Conservation (phyloP, 1,284 basidiomycete genomes). For the Papiliotrema laurentii region DNA sequence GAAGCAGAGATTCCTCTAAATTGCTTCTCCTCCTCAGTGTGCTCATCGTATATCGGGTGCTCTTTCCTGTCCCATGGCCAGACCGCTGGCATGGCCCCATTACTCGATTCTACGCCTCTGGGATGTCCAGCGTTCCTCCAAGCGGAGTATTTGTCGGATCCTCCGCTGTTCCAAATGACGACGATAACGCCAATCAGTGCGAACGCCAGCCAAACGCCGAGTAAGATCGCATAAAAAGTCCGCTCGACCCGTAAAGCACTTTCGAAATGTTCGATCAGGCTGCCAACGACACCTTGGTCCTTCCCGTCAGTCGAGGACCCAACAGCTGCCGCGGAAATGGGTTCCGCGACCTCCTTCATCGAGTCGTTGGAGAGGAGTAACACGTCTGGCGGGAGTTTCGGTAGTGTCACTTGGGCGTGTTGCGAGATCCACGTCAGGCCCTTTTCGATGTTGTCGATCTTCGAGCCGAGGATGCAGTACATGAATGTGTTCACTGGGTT, state of each 20-base stretch:
- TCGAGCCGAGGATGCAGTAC: constrained; percentile 81
- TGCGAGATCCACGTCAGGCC: constrained; percentile 88
- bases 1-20: constrained; percentile 20
- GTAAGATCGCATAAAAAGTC: constrained; percentile 73
- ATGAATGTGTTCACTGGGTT: constrained; percentile 79
- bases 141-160: constrained; percentile 16
- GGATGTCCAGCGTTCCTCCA: constrained; percentile 8
- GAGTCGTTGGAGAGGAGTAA: constrained; percentile 67
- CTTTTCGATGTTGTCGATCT: constrained; percentile 77
- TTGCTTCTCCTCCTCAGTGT: constrained; percentile 26
- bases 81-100: background rate
- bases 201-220: constrained; percentile 63
- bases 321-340: constrained; percentile 73
- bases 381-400: constrained; percentile 64
- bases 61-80: constrained; percentile 15
- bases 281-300: constrained; percentile 64
- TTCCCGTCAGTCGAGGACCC: constrained; percentile 52
- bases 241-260: constrained; percentile 70
- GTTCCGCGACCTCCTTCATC: constrained; percentile 68
- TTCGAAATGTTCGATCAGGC: constrained; percentile 68
- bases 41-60: constrained; percentile 32
- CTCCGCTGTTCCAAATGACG: constrained; percentile 40
- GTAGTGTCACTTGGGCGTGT: constrained; percentile 74
- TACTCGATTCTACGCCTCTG: too few species aligned
- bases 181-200: constrained; percentile 35